Conservation (phyloP, 75 land plant species). For the Pseudotsuga menziesii region DNA sequence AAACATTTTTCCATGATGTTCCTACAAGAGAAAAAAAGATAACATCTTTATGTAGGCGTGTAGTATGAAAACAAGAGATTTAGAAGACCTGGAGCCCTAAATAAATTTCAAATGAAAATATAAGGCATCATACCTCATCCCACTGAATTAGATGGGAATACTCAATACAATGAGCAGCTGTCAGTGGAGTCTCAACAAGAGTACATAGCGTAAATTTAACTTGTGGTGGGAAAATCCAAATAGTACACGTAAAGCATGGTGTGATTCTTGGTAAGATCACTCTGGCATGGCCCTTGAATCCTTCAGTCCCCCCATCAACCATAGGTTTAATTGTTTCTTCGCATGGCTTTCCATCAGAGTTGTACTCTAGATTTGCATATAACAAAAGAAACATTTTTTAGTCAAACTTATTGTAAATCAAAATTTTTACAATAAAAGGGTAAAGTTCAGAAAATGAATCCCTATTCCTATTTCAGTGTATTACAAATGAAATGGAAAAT, state of each 20-base stretch:
- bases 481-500: background rate
- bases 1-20: slow-evolving; percentile 76
- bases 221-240: slow-evolving; percentile 98
- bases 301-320: slow-evolving; percentile 99
- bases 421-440: background rate
- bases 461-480: background rate
- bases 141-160: slow-evolving; percentile 97
- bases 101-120: background rate
- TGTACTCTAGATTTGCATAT: slow-evolving; percentile 57
- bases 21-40: slow-evolving; percentile 32
- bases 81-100: background rate
- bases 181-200: slow-evolving; percentile 96
- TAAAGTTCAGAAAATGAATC: background rate
- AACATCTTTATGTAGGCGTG: background rate
- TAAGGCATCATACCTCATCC: slow-evolving; percentile 65
- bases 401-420: no score
- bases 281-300: slow-evolving; percentile 97
- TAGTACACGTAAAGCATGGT: slow-evolving; percentile 95
- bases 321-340: slow-evolving; percentile 86
- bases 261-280: slow-evolving; percentile 90
- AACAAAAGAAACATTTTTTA: no score
- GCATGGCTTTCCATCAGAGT: slow-evolving; percentile 72
- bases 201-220: slow-evolving; percentile 97
- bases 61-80: background rate
- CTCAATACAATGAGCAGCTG: slow-evolving; percentile 98